These are phyloP conservation scores for Epichloe coenophiala DNA, from an alignment of 2,329 filamentous ascomycete species.

Conservation along the genomic window DNA sequence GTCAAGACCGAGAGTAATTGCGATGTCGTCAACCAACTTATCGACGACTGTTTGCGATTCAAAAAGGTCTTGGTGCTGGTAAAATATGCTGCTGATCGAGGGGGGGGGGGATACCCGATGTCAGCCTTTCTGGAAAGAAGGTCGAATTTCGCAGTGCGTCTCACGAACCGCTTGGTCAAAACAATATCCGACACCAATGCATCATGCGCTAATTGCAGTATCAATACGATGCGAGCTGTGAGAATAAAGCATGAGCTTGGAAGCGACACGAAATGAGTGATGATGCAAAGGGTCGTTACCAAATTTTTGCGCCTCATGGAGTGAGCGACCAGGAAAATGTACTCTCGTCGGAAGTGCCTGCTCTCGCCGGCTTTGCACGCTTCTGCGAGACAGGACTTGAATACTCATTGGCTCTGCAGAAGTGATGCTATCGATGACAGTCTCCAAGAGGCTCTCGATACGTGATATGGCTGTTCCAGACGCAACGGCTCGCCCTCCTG, in stretches of 20 bases:
- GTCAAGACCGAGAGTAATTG: slow-evolving; percentile 51
- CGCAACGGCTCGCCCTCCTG: not conserved
- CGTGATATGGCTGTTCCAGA: slow-evolving; percentile 4
- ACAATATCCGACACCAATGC: slow-evolving; percentile 40
- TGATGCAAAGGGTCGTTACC: slow-evolving; percentile 19
- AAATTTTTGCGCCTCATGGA: slow-evolving; percentile 37
- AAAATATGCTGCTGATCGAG: slow-evolving; percentile 57
- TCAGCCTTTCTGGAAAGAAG: not conserved
- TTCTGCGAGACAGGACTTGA: slow-evolving; percentile 12
- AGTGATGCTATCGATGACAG: slow-evolving; percentile 15
- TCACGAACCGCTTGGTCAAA: slow-evolving; percentile 46
- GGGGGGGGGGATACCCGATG: too few species aligned
- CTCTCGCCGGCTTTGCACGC: slow-evolving; percentile 1
- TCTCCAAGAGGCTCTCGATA: slow-evolving; percentile 25
- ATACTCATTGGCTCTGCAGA: slow-evolving; percentile 15
- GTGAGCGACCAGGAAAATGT: slow-evolving; percentile 34
- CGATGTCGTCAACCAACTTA: slow-evolving; percentile 59
- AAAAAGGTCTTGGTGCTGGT: slow-evolving; percentile 62
- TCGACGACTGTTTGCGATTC: slow-evolving; percentile 55
- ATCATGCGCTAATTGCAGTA: slow-evolving; percentile 46
- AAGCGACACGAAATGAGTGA: not conserved
- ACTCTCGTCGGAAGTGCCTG: slow-evolving; percentile 9
- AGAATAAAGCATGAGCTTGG: not conserved
- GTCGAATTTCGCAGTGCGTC: too few species aligned
- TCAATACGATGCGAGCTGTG: slow-evolving; percentile 41